Base-by-base conservation (phyloP, 108 stramenopile species). In the Discostella stelligeroides region DNA sequence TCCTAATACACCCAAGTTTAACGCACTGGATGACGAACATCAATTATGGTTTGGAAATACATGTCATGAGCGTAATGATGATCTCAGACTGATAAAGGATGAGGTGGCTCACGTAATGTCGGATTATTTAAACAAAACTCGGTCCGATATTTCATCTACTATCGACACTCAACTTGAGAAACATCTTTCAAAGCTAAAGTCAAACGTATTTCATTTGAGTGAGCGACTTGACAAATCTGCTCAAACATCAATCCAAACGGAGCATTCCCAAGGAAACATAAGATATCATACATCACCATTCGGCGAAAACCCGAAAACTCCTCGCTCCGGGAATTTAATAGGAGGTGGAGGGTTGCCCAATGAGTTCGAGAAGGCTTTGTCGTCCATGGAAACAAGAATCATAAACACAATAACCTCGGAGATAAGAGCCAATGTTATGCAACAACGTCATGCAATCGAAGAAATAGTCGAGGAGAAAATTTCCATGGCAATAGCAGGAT, bases 381-480 rank as follows among this genome's bases (percentile, higher is more conserved):
- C 37, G 27, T 46, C 67, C 20, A 68, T 68, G 60, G 75, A 75
- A 62, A 24, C 40, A 18, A 76, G 27, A 42, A 69, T 76, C 45
- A 17, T 76, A 7, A 30, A 63, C 27, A 70, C 63, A 45, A 49
- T 76, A 23, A 63, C 57, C 20, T 39, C 51, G 7, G 45, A 64
- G 12, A 49, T 76, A 45, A 34, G 57, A 7, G 56, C 37, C 1
- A 62, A 66, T 58, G 59, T 41, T 20, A n/a, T 42, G 17, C 60
- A 63, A 14, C 68, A 76, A 23, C 62, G 48, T 38, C 50, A 41
- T 17, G 45, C 29, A 56, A 40, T 76, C 14, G 68, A 70, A 59
- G 68, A 58, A 39, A 69, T 76, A 7, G 39, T 71, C 23, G 70
- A 71, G 38, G 51, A 60, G 48, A 71, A 71, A 50, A 55, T 76